These are phyloP conservation scores for Cryptococcus sp. DNA, from an alignment of 1,284 basidiomycete genomes.

Conservation along the genomic window DNA sequence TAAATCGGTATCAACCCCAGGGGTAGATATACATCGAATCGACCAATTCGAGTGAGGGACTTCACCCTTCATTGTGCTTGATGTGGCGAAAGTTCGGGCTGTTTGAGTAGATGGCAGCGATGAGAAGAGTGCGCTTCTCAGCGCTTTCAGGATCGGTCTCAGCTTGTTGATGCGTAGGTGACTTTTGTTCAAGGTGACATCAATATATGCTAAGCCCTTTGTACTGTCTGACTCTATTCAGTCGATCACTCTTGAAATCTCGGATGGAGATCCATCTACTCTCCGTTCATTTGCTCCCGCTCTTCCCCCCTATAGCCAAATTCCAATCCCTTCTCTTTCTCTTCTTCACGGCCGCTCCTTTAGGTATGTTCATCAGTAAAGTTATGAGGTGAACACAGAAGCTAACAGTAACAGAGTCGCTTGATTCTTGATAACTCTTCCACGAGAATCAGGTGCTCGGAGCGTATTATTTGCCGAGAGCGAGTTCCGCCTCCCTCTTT, in stretches of 20 bases:
- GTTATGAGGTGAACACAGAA: not conserved
- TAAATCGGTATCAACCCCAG: slow-evolving; percentile 71
- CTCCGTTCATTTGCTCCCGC: not conserved
- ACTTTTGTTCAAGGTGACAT: not conserved
- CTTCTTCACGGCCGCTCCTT: slow-evolving; percentile 24
- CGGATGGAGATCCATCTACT: not conserved
- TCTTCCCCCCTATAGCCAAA: not conserved
- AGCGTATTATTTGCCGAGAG: slow-evolving; percentile 21
- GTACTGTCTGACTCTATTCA: no score
- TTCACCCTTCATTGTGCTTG: not conserved
- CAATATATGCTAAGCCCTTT: not conserved
- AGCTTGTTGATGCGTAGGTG: no score
- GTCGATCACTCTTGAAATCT: not conserved
- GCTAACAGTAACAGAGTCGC: slow-evolving; percentile 31
- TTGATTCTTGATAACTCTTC: slow-evolving; percentile 23
- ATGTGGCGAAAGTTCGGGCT: not conserved
- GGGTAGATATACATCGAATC: slow-evolving; percentile 45
- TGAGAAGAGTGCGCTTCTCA: not conserved
- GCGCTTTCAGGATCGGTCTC: no score
- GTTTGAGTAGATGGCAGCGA: not conserved
- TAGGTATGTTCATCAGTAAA: slow-evolving; percentile 19
- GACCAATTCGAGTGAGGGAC: slow-evolving; percentile 38
- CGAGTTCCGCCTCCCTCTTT: slow-evolving; percentile 27
- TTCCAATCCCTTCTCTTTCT: slow-evolving; percentile 3
- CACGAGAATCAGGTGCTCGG: slow-evolving; percentile 38